phyloP scores from a whole-genome alignment of 2,329 filamentous ascomycete species.

The Pseudocercospora musae region DNA sequence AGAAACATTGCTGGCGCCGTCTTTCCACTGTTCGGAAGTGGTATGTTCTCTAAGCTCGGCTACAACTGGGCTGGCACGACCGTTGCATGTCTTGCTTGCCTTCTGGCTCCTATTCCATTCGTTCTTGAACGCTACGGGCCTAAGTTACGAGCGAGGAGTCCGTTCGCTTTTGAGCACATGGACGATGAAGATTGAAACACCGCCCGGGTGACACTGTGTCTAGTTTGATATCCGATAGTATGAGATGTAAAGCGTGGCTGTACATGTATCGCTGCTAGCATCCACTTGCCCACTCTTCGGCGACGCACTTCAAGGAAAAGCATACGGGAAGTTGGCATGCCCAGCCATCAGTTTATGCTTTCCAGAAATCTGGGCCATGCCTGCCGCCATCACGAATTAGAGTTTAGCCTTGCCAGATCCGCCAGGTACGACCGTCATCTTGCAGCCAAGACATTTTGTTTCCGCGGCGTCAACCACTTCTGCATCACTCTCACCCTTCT shows the following conservation, averaged over 20 bases:
- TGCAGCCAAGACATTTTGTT: background rate
- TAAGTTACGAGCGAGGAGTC: constrained; percentile 37
- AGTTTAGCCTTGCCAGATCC: background rate
- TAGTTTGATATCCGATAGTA: background rate
- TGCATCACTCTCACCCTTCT: background rate
- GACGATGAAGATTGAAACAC: constrained; percentile 28
- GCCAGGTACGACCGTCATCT: background rate
- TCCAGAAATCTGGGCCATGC: background rate
- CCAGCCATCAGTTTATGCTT: background rate
- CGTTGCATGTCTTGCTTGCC: constrained; percentile 38
- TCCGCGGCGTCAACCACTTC: background rate
- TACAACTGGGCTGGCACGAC: constrained; percentile 41
- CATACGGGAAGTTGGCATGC: background rate
- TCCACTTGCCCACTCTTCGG: background rate
- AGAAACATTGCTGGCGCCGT: constrained; percentile 39
- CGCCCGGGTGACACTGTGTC: background rate
- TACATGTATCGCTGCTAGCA: background rate
- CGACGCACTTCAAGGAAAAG: background rate
- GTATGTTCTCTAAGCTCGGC: constrained; percentile 39
- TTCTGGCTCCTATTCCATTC: constrained; percentile 24
- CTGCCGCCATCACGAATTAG: background rate
- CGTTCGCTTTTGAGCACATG: constrained; percentile 40
- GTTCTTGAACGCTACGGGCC: constrained; percentile 36
- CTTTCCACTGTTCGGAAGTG: constrained; percentile 41
- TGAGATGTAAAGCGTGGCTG: background rate